Conservation (phyloP, 306 rosid genomes). For the Casuarina cunninghamiana region DNA sequence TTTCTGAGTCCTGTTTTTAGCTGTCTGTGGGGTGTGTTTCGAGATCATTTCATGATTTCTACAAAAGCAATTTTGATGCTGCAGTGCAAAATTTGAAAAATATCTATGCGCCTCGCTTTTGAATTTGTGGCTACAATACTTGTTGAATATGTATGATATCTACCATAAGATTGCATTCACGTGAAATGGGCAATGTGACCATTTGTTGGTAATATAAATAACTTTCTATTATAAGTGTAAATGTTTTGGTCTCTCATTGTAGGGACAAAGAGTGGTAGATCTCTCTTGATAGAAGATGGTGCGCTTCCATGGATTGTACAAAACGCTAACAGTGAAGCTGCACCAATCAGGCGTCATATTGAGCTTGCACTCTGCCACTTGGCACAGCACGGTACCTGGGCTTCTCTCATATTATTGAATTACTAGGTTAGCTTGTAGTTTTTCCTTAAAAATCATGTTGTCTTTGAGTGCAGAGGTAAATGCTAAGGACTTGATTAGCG, state of each 20-base stretch:
- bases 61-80: not conserved
- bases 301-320: constrained; percentile 98
- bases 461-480: constrained; percentile 66
- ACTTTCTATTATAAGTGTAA: not conserved
- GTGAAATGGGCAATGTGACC: not conserved
- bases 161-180: not conserved
- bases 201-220: not conserved
- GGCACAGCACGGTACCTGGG: constrained; percentile 84
- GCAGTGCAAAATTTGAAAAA: not conserved
- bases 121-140: not conserved
- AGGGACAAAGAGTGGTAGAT: constrained; percentile 72
- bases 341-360: constrained; percentile 97
- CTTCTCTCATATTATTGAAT: constrained; percentile 10
- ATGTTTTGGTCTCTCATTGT: constrained; percentile 21
- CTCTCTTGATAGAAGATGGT: constrained; percentile 90
- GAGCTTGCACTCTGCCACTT: constrained; percentile 98
- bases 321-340: constrained; percentile 81
- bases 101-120: not conserved
- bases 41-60: not conserved
- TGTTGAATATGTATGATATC: not conserved
- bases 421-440: not conserved
- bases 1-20: too few species aligned
- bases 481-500: constrained; percentile 91
- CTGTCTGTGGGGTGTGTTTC: too few species aligned
- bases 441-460: not conserved